A percentile compares a stretch with the other conserved stretches of the same genome.
Conservation (phyloP, 2,329 filamentous ascomycete species). For the Diaporthe eres region DNA sequence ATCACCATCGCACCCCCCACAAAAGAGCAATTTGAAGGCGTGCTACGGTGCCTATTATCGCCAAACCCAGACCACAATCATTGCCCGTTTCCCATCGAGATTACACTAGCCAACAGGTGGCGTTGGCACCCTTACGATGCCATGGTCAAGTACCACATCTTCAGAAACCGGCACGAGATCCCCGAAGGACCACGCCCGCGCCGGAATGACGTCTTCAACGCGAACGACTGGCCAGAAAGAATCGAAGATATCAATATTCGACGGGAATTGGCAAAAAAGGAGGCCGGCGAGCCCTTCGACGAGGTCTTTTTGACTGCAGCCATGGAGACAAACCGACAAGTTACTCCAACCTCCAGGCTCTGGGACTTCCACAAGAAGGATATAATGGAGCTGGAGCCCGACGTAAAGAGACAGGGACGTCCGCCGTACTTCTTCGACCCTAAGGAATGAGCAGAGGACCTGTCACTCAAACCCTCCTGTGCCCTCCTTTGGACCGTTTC, state of each 20-base stretch:
- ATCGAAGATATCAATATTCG: too few relatives aligned
- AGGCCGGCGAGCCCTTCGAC: neutral
- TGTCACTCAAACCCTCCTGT: too few relatives aligned
- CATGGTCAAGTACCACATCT: slow-evolving; percentile 10
- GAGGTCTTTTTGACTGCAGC: slow-evolving; percentile 14
- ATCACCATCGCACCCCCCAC: slow-evolving; percentile 19
- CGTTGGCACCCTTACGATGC: slow-evolving; percentile 16
- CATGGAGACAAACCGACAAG: slow-evolving; percentile 3
- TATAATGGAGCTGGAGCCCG: slow-evolving; percentile 12
- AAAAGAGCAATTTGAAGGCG: slow-evolving; percentile 10
- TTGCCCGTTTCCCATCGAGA: slow-evolving; percentile 18
- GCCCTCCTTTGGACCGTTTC: too few relatives aligned
- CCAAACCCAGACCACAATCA: neutral
- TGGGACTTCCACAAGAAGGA: neutral
- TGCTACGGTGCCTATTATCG: slow-evolving; percentile 10
- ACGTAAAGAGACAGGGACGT: slow-evolving; percentile 10
- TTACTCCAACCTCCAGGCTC: slow-evolving; percentile 12
- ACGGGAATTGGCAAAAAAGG: neutral
- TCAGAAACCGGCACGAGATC: slow-evolving; percentile 2
- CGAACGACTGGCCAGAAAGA: too few relatives aligned
- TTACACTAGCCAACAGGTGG: slow-evolving; percentile 2
- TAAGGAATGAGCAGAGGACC: neutral
- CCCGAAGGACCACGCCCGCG: neutral
- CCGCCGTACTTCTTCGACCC: slow-evolving; percentile 32
- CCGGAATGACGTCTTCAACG: too few relatives aligned